Evolutionary conservation across 1,284 basidiomycete genomes (phyloP).

Genomic region (Chalciporus sp.): DNA sequence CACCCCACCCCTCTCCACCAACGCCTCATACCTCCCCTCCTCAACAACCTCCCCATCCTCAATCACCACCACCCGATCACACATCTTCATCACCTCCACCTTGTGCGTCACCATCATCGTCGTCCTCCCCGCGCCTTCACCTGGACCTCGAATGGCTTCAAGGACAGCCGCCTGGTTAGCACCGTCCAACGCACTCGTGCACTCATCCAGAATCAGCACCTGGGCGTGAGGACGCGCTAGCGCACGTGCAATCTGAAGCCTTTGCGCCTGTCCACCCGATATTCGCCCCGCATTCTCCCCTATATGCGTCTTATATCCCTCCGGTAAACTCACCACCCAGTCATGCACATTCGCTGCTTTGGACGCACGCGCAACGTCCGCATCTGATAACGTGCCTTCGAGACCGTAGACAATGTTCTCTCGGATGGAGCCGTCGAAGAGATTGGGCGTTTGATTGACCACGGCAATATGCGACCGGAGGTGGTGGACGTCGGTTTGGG

Average conservation of each 20-base stretch:
- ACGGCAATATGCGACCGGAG: constrained; percentile 84
- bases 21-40: constrained; percentile 74
- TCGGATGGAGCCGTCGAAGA: constrained; percentile 84
- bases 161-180: constrained; percentile 82
- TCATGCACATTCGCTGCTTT: constrained; percentile 80
- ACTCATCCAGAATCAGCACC: constrained; percentile 93
- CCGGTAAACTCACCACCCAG: constrained; percentile 80
- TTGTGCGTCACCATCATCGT: constrained; percentile 96
- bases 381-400: constrained; percentile 43
- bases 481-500: constrained; percentile 63
- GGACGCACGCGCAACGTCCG: constrained; percentile 71
- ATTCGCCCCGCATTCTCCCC: constrained; percentile 89
- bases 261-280: constrained; percentile 94
- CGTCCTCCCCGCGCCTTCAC: constrained; percentile 53
- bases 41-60: constrained; percentile 79
- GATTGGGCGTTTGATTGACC: constrained; percentile 82
- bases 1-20: constrained; percentile 69
- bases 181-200: constrained; percentile 87
- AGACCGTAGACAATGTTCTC: constrained; percentile 88
- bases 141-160: constrained; percentile 71
- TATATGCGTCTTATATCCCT: constrained; percentile 84
- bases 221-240: constrained; percentile 63
- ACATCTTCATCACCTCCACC: constrained; percentile 87
- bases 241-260: constrained; percentile 90
- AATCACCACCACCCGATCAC: constrained; percentile 87